A percentile compares a stretch with the other conserved stretches of the same genome.
Evolutionary conservation across 495 filamentous ascomycete species (phyloP).

Genomic region (Rhypophila decipiens): DNA sequence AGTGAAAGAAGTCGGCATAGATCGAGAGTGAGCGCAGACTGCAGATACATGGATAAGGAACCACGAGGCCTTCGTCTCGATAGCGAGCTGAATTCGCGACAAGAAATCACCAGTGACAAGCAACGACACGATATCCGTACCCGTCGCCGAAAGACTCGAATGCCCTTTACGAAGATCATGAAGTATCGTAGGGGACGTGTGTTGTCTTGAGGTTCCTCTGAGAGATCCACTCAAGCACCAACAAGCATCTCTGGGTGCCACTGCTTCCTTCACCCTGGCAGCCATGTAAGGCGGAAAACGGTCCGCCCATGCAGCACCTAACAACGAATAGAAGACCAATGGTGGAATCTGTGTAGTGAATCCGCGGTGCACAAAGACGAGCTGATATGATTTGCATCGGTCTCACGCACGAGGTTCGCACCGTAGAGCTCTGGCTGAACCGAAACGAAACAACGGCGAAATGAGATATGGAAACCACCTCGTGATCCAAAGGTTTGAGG

Average conservation of each 20-base stretch:
- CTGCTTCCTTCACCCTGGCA: slow-evolving; percentile 23
- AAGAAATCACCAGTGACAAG: no score
- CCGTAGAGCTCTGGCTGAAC: neutral
- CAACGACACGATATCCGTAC: no score
- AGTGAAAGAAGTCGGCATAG: no score
- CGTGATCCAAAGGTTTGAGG: neutral
- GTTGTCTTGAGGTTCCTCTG: slow-evolving; percentile 2
- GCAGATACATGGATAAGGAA: no score
- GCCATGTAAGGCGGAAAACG: slow-evolving; percentile 38
- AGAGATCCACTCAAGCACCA: slow-evolving; percentile 8
- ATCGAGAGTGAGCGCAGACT: no score
- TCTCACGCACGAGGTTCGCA: slow-evolving; percentile 16
- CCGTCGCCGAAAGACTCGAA: no score
- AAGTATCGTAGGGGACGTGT: neutral
- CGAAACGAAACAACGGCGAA: neutral
- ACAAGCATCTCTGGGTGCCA: slow-evolving; percentile 7
- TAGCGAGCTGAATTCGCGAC: no score
- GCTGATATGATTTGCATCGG: slow-evolving; percentile 33
- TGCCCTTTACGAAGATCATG: no score
- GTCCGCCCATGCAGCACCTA: slow-evolving; percentile 32
- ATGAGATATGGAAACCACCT: neutral
- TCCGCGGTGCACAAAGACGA: no score
- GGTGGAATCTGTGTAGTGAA: no score
- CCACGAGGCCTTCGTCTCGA: no score
- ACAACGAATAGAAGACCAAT: slow-evolving; percentile 23